Evolutionary conservation across 805 yeast genomes (phyloP).

Genomic region (Tetrapisispora pingtungensis): DNA sequence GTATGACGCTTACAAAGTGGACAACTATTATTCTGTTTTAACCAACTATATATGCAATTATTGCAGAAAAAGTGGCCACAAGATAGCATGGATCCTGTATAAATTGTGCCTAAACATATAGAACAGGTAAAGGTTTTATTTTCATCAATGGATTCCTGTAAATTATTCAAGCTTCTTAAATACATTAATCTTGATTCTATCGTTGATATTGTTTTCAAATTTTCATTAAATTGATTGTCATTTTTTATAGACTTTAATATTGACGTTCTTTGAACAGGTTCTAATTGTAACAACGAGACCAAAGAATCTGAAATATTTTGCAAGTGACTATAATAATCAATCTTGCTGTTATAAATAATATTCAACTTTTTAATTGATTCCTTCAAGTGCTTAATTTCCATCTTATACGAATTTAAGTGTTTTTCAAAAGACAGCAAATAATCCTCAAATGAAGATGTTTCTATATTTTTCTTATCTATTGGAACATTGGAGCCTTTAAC

Average conservation of each 20-base stretch:
- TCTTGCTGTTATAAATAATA: constrained; percentile 64
- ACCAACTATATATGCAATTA: constrained; percentile 72
- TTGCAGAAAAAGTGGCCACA: constrained; percentile 92
- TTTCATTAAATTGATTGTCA: constrained; percentile 14
- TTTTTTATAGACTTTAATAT: constrained; percentile 18
- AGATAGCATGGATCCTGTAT: constrained; percentile 67
- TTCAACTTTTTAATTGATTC: constrained; percentile 46
- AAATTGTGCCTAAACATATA: constrained; percentile 65
- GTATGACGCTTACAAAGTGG: constrained; percentile 70
- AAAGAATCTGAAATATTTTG: constrained; percentile 84
- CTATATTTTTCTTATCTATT: constrained; percentile 1
- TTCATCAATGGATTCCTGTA: constrained; percentile 21
- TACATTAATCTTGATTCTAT: constrained; percentile 39
- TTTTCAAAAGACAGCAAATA: constrained; percentile 18
- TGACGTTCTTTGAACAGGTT: constrained; percentile 9
- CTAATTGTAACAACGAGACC: constrained; percentile 34
- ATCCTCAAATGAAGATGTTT: constrained; percentile 17
- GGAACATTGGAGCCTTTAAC: constrained; percentile 12
- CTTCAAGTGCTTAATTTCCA: constrained; percentile 19
- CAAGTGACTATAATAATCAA: constrained; percentile 72
- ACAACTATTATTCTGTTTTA: constrained; percentile 45
- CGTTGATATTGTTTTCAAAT: constrained; percentile 18
- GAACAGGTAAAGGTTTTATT: constrained; percentile 43
- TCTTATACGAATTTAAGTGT: constrained; percentile 13
- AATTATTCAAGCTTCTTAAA: constrained; percentile 33